phyloP scores from a whole-genome alignment of 495 filamentous ascomycete genomes.

The Aspergillus cavernicola region DNA sequence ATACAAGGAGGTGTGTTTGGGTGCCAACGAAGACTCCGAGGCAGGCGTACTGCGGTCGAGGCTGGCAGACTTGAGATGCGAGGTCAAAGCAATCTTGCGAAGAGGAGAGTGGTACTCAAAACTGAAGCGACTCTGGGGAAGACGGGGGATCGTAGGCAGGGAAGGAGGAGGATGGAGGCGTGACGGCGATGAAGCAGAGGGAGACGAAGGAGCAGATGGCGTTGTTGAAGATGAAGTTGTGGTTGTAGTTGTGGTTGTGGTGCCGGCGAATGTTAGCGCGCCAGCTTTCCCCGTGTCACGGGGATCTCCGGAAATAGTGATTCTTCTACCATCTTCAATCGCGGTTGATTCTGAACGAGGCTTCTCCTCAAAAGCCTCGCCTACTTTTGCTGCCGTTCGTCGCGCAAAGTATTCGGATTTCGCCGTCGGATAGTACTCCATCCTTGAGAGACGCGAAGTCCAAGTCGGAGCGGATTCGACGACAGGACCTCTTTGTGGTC shows the following conservation, averaged over 20 bases:
- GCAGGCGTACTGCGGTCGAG: conserved; percentile 13
- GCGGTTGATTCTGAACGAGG: background rate
- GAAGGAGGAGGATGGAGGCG: conserved; percentile 5
- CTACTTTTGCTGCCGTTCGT: background rate
- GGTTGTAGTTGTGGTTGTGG: conserved; percentile 12
- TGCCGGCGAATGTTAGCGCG: conserved; percentile 24
- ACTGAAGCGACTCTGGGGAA: conserved; percentile 26
- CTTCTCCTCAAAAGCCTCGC: background rate
- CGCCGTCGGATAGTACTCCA: conserved; percentile 3
- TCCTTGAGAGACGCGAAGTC: conserved; percentile 11
- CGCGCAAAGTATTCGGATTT: background rate
- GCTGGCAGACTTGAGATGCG: conserved; percentile 17
- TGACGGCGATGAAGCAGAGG: conserved; percentile 13
- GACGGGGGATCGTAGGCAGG: conserved; percentile 10
- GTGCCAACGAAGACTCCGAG: conserved; percentile 10
- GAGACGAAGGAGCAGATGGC: conserved; percentile 3
- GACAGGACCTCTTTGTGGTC: conserved; percentile 5
- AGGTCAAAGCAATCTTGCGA: conserved; percentile 20
- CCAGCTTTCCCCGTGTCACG: conserved; percentile 25
- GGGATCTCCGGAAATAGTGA: conserved; percentile 19
- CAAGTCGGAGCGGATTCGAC: conserved; percentile 2
- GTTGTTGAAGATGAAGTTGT: background rate
- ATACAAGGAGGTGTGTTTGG: conserved; percentile 20
- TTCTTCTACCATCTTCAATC: conserved; percentile 5
- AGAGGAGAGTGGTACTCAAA: conserved; percentile 24